These are phyloP conservation scores for Ogataea angusta DNA, from an alignment of 805 yeast species.

Conservation along the genomic window DNA sequence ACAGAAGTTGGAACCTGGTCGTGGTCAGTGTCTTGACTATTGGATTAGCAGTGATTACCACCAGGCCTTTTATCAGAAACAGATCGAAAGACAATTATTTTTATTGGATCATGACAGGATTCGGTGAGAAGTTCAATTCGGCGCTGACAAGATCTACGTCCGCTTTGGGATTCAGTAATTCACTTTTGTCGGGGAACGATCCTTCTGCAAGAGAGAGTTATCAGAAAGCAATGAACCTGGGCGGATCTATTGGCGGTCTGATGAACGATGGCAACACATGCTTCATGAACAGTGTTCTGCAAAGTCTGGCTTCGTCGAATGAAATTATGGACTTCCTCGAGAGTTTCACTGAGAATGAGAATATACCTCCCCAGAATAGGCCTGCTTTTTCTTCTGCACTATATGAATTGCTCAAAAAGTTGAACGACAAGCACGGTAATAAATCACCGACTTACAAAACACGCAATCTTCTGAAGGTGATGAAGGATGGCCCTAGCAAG, in stretches of 20 bases:
- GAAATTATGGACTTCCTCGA: slow-evolving; percentile 57
- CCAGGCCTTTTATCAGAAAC: slow-evolving; percentile 13
- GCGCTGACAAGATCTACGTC: slow-evolving; percentile 18
- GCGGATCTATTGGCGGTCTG: slow-evolving; percentile 82
- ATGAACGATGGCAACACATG: slow-evolving; percentile 92
- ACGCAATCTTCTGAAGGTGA: slow-evolving; percentile 53
- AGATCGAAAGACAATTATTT: slow-evolving; percentile 1
- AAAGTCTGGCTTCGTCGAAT: slow-evolving; percentile 72
- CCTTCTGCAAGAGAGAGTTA: slow-evolving; percentile 19
- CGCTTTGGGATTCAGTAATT: slow-evolving; percentile 15
- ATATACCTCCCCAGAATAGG: slow-evolving; percentile 10
- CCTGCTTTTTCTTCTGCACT: slow-evolving; percentile 51
- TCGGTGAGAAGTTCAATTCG: slow-evolving; percentile 20
- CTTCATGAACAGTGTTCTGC: slow-evolving; percentile 89
- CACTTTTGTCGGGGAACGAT: slow-evolving; percentile 14
- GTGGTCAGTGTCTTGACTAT: slow-evolving; percentile 19
- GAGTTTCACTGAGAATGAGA: slow-evolving; percentile 31
- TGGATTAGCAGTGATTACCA: slow-evolving; percentile 18
- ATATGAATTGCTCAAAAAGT: slow-evolving; percentile 46
- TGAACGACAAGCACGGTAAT: slow-evolving; percentile 54
- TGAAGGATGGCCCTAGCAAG: slow-evolving; percentile 77
- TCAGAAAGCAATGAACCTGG: slow-evolving; percentile 47
- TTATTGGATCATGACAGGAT: slow-evolving; percentile 16
- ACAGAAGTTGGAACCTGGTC: slow-evolving; percentile 18
- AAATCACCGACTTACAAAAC: slow-evolving; percentile 62